Evolutionary conservation across 257 asterid genomes (phyloP).

Genomic region (Solanum appendiculatum): DNA sequence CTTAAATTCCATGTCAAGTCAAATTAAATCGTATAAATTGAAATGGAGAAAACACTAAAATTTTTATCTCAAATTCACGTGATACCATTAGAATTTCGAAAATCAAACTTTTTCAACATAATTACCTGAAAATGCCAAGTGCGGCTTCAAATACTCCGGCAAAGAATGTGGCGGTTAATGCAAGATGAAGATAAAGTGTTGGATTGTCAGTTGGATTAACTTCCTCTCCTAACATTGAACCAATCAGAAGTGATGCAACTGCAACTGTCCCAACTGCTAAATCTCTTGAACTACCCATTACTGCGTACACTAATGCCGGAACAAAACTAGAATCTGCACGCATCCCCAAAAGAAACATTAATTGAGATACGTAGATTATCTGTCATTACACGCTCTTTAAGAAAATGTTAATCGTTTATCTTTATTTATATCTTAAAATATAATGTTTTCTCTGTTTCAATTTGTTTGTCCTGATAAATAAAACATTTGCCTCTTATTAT

Average conservation of each 20-base stretch:
- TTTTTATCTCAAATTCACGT: too few species aligned
- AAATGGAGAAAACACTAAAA: too few species aligned
- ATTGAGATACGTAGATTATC: too few species aligned
- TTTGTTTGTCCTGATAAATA: too few species aligned
- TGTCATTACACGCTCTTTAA: too few species aligned
- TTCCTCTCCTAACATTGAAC: constrained; percentile 52
- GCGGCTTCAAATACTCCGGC: constrained; percentile 65
- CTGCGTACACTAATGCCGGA: constrained; percentile 70
- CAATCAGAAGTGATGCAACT: constrained; percentile 67
- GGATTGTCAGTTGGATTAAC: constrained; percentile 46
- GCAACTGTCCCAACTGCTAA: constrained; percentile 93
- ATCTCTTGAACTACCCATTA: constrained; percentile 90
- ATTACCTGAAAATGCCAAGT: constrained; percentile 68
- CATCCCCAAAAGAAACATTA: not conserved
- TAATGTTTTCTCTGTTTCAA: too few species aligned
- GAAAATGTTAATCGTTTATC: too few species aligned
- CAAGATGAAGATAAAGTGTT: constrained; percentile 60
- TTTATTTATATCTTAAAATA: too few species aligned
- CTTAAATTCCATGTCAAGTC: fast-evolving
- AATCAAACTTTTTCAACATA: not conserved
- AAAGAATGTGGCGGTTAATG: constrained; percentile 75
- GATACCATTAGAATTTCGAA: not conserved
- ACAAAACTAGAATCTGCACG: constrained; percentile 78
- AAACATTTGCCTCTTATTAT: too few species aligned
- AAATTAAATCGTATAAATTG: too few species aligned